phyloP scores from a whole-genome alignment of 164 flowering plant species.

The Malania oleifera region DNA sequence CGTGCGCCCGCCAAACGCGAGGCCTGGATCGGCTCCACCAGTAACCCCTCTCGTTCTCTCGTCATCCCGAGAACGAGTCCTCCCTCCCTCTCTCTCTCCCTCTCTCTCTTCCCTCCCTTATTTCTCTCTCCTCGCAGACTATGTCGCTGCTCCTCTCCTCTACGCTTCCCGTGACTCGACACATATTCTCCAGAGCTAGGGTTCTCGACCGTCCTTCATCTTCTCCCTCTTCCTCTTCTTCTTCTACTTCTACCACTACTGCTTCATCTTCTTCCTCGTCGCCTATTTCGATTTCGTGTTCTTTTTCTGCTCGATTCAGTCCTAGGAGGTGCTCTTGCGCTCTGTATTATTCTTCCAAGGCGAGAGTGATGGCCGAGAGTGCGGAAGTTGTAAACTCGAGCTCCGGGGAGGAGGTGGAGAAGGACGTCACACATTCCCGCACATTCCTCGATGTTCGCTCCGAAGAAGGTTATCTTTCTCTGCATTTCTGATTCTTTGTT shows the following conservation, averaged over 20 bases:
- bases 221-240: not conserved
- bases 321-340: conserved; percentile 12
- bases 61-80: too few relatives aligned
- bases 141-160: conserved; percentile 26
- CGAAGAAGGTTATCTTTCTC: conserved; percentile 35
- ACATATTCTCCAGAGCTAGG: conserved; percentile 17
- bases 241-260: too few relatives aligned
- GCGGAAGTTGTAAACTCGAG: conserved; percentile 8
- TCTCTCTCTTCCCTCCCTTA: too few relatives aligned
- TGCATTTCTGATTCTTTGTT: not conserved
- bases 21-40: too few relatives aligned
- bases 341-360: conserved; percentile 9
- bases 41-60: too few relatives aligned
- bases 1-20: too few relatives aligned
- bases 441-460: conserved; percentile 41
- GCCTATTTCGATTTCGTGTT: conserved; percentile 6
- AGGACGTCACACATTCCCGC: conserved; percentile 24
- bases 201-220: conserved; percentile 11
- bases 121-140: not conserved
- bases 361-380: conserved; percentile 5
- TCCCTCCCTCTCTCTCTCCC: too few relatives aligned
- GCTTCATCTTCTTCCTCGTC: not conserved
- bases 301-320: conserved; percentile 7
- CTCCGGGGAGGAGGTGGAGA: conserved; percentile 10
- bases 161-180: conserved; percentile 10